These are phyloP conservation scores for Alternaria rosae DNA, from an alignment of 2,329 filamentous ascomycete species.

Conservation along the genomic window DNA sequence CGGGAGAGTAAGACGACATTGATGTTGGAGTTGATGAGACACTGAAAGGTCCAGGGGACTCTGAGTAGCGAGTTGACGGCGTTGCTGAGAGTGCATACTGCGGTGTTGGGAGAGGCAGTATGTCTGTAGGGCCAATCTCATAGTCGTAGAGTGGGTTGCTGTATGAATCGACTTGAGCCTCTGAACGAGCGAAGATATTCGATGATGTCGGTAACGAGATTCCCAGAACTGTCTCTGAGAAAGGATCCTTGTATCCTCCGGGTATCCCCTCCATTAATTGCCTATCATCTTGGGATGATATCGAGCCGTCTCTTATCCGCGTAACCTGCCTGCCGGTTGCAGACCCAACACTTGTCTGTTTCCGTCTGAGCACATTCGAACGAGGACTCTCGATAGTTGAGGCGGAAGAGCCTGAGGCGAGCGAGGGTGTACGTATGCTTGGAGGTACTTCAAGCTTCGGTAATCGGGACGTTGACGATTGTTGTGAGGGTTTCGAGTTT, in stretches of 20 bases:
- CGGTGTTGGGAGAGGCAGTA: conserved; percentile 73
- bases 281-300: conserved; percentile 45
- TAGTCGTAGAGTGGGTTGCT: conserved; percentile 36
- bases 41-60: conserved; percentile 76
- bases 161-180: conserved; percentile 34
- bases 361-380: conserved; percentile 54
- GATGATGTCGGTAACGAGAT: conserved; percentile 52
- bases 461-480: conserved; percentile 40
- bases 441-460: conserved; percentile 46
- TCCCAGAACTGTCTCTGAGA: conserved; percentile 53
- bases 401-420: conserved; percentile 57
- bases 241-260: conserved; percentile 49
- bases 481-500: conserved; percentile 32
- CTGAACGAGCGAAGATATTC: conserved; percentile 35
- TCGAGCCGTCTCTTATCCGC: conserved; percentile 41
- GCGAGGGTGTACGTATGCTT: conserved; percentile 55
- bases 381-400: conserved; percentile 57
- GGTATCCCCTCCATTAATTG: conserved; percentile 36
- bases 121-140: conserved; percentile 67
- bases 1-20: conserved; percentile 76
- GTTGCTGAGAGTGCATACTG: conserved; percentile 72
- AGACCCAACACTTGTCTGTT: conserved; percentile 53
- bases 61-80: conserved; percentile 78
- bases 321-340: conserved; percentile 38
- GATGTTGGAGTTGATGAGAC: conserved; percentile 81